Evolutionary conservation across 2,329 filamentous ascomycete species (phyloP).

Genomic region (Botrytis hyacinthi): DNA sequence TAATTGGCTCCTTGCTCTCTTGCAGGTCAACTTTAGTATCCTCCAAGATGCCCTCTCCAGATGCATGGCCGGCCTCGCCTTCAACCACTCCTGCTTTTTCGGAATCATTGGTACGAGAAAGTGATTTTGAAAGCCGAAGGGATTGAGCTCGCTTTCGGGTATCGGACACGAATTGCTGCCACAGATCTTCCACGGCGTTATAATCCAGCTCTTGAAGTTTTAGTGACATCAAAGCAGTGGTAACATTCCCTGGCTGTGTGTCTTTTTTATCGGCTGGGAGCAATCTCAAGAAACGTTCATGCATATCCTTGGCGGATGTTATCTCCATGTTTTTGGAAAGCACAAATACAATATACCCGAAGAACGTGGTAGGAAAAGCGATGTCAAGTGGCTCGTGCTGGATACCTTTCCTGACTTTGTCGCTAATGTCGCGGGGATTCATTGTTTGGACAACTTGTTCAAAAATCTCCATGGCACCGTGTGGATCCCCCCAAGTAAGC

Average conservation of each 20-base stretch:
- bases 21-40: background rate
- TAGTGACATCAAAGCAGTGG: constrained; percentile 66
- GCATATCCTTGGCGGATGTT: constrained; percentile 52
- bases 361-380: constrained; percentile 42
- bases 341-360: constrained; percentile 55
- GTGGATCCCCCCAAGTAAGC: background rate
- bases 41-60: background rate
- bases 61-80: background rate
- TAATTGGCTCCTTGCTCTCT: constrained; percentile 12
- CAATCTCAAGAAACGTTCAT: constrained; percentile 51
- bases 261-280: constrained; percentile 40
- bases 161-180: constrained; percentile 59
- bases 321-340: constrained; percentile 49
- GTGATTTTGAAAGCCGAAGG: constrained; percentile 11
- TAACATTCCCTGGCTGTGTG: constrained; percentile 52
- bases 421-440: constrained; percentile 33
- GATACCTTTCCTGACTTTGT: constrained; percentile 31
- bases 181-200: constrained; percentile 62
- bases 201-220: constrained; percentile 58
- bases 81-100: background rate
- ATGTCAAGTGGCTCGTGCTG: constrained; percentile 30
- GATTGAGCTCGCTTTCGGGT: constrained; percentile 47
- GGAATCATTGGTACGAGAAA: background rate
- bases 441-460: constrained; percentile 27
- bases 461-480: constrained; percentile 34